Evolutionary conservation across 768 basidiomycete species (phyloP).

Genomic region (Calocera cornea): DNA sequence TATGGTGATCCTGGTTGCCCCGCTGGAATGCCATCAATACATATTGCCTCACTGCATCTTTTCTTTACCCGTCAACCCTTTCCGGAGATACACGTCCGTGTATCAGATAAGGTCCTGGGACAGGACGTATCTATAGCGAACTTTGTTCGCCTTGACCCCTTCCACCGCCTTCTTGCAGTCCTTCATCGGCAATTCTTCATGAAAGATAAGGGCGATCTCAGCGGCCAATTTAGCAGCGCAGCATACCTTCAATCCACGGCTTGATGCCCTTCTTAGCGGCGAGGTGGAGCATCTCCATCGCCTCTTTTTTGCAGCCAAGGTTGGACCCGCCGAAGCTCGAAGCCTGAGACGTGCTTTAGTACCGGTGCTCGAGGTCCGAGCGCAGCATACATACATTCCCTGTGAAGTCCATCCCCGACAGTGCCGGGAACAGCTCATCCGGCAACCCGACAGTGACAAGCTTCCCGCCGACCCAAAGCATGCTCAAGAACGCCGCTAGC

Average conservation of each 20-base stretch:
- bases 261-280: conserved; percentile 26
- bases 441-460: conserved; percentile 28
- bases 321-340: conserved; percentile 24
- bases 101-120: conserved; percentile 18
- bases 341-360: conserved; percentile 9
- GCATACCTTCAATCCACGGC: conserved; percentile 22
- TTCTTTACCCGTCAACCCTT: too few relatives aligned
- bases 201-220: neutral
- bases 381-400: conserved; percentile 8
- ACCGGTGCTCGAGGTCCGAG: conserved; percentile 13
- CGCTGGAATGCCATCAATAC: too few relatives aligned
- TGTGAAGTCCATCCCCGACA: neutral
- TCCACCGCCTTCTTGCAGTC: conserved; percentile 37
- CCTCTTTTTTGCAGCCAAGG: conserved; percentile 27
- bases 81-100: too few relatives aligned
- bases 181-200: conserved; percentile 33
- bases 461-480: conserved; percentile 24
- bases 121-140: conserved; percentile 44
- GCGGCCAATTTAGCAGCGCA: neutral
- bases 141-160: conserved; percentile 34
- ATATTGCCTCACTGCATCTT: too few relatives aligned
- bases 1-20: too few relatives aligned
- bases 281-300: conserved; percentile 28
- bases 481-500: conserved; percentile 24
- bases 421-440: conserved; percentile 11